Conservation (phyloP, 1,139 yeast species). For the Hemisphaericaspora lyxosophila region DNA sequence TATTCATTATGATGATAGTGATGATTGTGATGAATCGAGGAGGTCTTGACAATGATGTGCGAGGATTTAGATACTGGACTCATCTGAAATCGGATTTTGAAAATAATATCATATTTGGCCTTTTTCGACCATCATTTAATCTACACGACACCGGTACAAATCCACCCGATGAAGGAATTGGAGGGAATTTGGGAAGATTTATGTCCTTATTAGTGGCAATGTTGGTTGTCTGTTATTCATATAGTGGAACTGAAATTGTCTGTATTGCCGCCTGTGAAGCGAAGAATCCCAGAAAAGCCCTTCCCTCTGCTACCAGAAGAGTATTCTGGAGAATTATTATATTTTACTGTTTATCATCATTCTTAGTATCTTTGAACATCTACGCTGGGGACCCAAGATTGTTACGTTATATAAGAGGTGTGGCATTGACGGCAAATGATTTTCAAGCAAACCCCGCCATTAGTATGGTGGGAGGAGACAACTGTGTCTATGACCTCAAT, state of each 20-base stretch:
- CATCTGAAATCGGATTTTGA: slow-evolving; percentile 48
- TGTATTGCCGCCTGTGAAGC: slow-evolving; percentile 88
- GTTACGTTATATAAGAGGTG: slow-evolving; percentile 49
- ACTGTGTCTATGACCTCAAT: slow-evolving; percentile 33
- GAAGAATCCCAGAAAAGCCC: slow-evolving; percentile 71
- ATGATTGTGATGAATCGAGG: slow-evolving; percentile 63
- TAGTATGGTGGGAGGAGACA: slow-evolving; percentile 40
- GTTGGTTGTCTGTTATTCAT: slow-evolving; percentile 68
- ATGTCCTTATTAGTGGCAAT: slow-evolving; percentile 64
- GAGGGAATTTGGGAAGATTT: slow-evolving; percentile 64
- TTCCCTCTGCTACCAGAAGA: slow-evolving; percentile 75
- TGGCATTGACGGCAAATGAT: slow-evolving; percentile 28
- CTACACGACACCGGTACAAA: slow-evolving; percentile 52
- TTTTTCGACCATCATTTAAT: slow-evolving; percentile 71
- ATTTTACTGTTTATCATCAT: slow-evolving; percentile 69
- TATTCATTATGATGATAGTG: slow-evolving; percentile 56
- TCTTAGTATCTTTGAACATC: slow-evolving; percentile 67
- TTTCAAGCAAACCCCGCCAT: slow-evolving; percentile 33
- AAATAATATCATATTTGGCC: slow-evolving; percentile 58
- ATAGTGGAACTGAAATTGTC: slow-evolving; percentile 79
- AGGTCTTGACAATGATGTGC: slow-evolving; percentile 43
- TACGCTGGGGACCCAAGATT: slow-evolving; percentile 77
- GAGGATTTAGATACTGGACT: slow-evolving; percentile 73
- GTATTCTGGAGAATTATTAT: slow-evolving; percentile 72
- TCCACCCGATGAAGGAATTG: slow-evolving; percentile 48